Base-by-base conservation (phyloP, 78 protist genomes). In the Mastigamoeba balamuthi region DNA sequence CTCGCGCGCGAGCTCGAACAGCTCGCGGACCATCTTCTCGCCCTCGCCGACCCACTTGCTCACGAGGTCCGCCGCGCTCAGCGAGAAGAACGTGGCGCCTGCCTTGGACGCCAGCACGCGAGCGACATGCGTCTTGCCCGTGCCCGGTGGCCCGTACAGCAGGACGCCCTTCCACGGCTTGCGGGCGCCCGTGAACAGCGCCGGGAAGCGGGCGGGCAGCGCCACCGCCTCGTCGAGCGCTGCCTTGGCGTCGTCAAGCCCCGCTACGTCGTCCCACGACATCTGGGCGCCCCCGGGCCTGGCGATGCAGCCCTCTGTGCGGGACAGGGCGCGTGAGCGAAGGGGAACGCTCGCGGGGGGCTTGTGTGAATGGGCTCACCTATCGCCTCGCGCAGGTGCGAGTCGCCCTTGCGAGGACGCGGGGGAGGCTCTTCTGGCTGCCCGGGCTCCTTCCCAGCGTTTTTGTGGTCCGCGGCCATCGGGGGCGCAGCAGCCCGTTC, bases 141-240 rank as follows among this genome's bases (percentile, higher is more conserved):
- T 85, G 4, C 93, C 93, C 17, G 93, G 93, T 63, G 93, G 93
- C 10, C 99, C 99, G 82, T 92, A 97, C 36, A 97, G 84, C 40
- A 97, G 85, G 38, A 97, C 95, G 35, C 99, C 99, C 3, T 78
- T 71, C 99, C 99, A 98, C 27, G 99, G 99, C 64, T 69, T 74
- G 33, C 97, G 86, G 39, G 91, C 87, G 30, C 97, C 98, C 3
- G 83, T 80, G 80, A 97, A 97, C 74, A 97, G 85, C 48, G 91
- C 94, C 6, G 99, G 99, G 86, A 95, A 94, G 35, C 78, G 72
- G 77, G 90, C 78, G 2, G 99, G 99, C 36, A 97, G 87, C 65
- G 95, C 88, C 33, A 96, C 96, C 0, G 98, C 97, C 58, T 94
- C 99, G 37, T 93, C 79, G 37, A 96, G 86, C 9, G 96, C 90